phyloP scores from a whole-genome alignment of 768 basidiomycete genomes.

The Russula earlei region DNA sequence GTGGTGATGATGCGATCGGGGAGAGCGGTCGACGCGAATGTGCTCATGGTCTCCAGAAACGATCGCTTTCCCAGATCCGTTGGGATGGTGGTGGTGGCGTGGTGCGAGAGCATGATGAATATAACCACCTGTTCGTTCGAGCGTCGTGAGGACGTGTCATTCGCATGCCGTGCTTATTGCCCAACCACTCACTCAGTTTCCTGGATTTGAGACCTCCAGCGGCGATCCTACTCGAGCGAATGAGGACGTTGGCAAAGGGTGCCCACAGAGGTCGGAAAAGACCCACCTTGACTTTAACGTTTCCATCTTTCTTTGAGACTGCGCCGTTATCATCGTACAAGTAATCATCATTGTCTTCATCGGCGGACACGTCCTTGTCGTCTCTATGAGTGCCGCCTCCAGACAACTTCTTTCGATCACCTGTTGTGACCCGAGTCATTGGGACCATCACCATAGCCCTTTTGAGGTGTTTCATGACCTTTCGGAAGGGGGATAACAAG shows the following conservation, averaged over 20 bases:
- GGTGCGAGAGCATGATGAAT: background rate
- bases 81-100: background rate
- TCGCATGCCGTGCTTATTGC: background rate
- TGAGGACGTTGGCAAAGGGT: background rate
- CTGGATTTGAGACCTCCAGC: conserved; percentile 16
- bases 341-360: background rate
- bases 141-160: background rate
- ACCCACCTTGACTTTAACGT: conserved; percentile 7
- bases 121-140: background rate
- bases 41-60: conserved; percentile 16
- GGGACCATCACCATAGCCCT: background rate
- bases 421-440: background rate
- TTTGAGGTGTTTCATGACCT: background rate
- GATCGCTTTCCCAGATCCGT: background rate
- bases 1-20: background rate
- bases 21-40: conserved; percentile 5
- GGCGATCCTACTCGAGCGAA: conserved; percentile 10
- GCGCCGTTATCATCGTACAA: background rate
- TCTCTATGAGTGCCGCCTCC: background rate
- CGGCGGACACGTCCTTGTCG: background rate
- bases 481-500: conserved; percentile 10
- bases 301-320: conserved; percentile 1
- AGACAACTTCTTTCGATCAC: background rate
- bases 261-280: background rate
- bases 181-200: conserved; percentile 19